phyloP scores from a whole-genome alignment of 1,139 yeast species.

The Yamadazyma oceani region DNA sequence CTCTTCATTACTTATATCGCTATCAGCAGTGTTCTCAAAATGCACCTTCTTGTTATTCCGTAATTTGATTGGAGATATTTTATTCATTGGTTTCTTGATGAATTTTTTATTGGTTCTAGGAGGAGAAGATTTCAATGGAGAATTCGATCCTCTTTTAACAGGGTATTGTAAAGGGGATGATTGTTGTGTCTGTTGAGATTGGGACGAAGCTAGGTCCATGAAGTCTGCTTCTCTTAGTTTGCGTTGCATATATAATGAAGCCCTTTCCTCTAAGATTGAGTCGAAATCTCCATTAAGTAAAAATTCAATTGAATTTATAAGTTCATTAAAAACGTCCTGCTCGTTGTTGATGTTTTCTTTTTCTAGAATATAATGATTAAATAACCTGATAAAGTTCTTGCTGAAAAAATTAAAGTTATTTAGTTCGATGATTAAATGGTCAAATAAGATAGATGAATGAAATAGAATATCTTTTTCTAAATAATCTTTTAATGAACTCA shows the following conservation, averaged over 20 bases:
- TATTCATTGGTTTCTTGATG: slow-evolving; percentile 19
- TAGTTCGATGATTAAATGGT: slow-evolving; percentile 34
- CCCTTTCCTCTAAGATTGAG: slow-evolving; percentile 28
- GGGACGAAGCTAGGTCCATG: neutral
- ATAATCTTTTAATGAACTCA: slow-evolving; percentile 43
- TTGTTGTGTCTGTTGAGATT: too few relatives aligned
- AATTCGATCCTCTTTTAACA: slow-evolving; percentile 7
- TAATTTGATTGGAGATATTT: slow-evolving; percentile 13
- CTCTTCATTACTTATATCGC: slow-evolving; percentile 33
- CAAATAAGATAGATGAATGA: slow-evolving; percentile 53
- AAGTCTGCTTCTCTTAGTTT: slow-evolving; percentile 20
- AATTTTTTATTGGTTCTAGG: slow-evolving; percentile 17
- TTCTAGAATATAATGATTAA: slow-evolving; percentile 7
- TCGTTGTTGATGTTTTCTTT: slow-evolving; percentile 5
- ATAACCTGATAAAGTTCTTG: slow-evolving; percentile 15
- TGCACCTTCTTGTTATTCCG: slow-evolving; percentile 31
- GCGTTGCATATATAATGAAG: slow-evolving; percentile 32
- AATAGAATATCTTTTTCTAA: slow-evolving; percentile 55
- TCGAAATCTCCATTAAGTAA: slow-evolving; percentile 42
- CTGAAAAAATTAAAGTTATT: slow-evolving; percentile 23
- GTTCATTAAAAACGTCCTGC: slow-evolving; percentile 10
- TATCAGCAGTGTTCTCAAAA: slow-evolving; percentile 15
- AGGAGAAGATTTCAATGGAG: slow-evolving; percentile 34
- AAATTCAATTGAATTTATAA: slow-evolving; percentile 23
- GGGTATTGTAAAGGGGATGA: neutral